phyloP scores from a whole-genome alignment of 768 basidiomycete genomes.

The Dioszegia aurantiaca region DNA sequence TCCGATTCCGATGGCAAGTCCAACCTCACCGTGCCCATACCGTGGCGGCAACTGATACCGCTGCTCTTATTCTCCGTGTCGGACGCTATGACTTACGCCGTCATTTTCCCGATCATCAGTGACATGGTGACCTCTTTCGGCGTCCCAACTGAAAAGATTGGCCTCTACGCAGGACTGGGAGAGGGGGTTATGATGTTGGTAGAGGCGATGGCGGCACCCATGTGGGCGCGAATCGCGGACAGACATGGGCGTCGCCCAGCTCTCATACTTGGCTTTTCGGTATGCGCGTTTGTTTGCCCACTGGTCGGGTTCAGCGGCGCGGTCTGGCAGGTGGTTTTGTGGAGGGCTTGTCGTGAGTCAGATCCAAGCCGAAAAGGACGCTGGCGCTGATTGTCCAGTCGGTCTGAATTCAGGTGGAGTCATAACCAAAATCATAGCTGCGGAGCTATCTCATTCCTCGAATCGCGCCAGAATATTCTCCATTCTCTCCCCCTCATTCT shows the following conservation, averaged over 20 bases:
- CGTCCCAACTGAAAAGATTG: constrained; percentile 29
- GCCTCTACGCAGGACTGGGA: constrained; percentile 32
- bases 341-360: constrained; percentile 34
- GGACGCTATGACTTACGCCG: constrained; percentile 30
- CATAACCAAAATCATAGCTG: constrained; percentile 23
- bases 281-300: constrained; percentile 12
- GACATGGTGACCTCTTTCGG: constrained; percentile 39
- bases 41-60: constrained; percentile 29
- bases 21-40: constrained; percentile 6
- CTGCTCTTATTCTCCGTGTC: constrained; percentile 27
- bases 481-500: constrained; percentile 34
- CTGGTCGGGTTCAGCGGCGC: constrained; percentile 31
- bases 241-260: constrained; percentile 31
- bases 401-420: constrained; percentile 31
- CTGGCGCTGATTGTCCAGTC: constrained; percentile 19
- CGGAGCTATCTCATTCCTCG: constrained; percentile 27
- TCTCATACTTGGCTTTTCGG: constrained; percentile 26
- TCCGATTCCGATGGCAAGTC: not conserved
- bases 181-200: constrained; percentile 41
- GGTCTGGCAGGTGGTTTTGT: constrained; percentile 33
- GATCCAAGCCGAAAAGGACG: not conserved
- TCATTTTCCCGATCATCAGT: constrained; percentile 39
- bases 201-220: constrained; percentile 31
- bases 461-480: constrained; percentile 37
- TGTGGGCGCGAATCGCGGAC: constrained; percentile 37